Percentiles rank a stretch among this genome's conserved stretches.
phyloP scores from a whole-genome alignment of 1,284 basidiomycete genomes.

The Volvariella volvacea region DNA sequence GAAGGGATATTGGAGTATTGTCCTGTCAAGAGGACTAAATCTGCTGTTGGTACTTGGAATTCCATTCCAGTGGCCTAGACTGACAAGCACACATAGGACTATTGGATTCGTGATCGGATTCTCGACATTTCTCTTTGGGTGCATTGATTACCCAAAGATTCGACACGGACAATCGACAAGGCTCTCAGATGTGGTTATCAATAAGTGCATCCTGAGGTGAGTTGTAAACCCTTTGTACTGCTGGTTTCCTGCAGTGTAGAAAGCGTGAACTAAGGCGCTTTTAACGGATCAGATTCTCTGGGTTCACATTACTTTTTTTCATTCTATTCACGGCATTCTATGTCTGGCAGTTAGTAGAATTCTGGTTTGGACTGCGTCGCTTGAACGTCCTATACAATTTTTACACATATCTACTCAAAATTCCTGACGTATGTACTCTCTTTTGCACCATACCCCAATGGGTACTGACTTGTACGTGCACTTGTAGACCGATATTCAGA shows the following conservation, averaged over 20 bases:
- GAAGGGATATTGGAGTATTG: slow-evolving; percentile 94
- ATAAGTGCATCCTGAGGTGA: slow-evolving; percentile 76
- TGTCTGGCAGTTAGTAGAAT: slow-evolving; percentile 63
- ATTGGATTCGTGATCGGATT: slow-evolving; percentile 96
- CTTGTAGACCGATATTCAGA: slow-evolving; percentile 87
- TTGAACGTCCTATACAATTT: slow-evolving; percentile 93
- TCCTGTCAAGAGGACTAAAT: slow-evolving; percentile 80
- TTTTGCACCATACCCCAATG: background rate
- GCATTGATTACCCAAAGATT: slow-evolving; percentile 86
- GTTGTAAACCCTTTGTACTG: slow-evolving; percentile 16
- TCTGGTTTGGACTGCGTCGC: slow-evolving; percentile 59
- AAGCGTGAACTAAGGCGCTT: slow-evolving; percentile 9
- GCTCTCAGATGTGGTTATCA: slow-evolving; percentile 76
- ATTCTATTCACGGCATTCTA: slow-evolving; percentile 79
- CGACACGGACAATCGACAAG: slow-evolving; percentile 54
- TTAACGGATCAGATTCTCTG: slow-evolving; percentile 62
- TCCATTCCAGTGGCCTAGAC: slow-evolving; percentile 13
- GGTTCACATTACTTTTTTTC: slow-evolving; percentile 77
- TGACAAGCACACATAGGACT: slow-evolving; percentile 50
- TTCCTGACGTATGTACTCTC: slow-evolving; percentile 67
- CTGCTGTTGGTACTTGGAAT: slow-evolving; percentile 66
- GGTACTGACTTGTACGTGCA: slow-evolving; percentile 6
- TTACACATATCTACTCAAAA: slow-evolving; percentile 71
- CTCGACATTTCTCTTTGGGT: slow-evolving; percentile 92
- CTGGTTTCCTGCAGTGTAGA: background rate